Evolutionary conservation across 83 land plant genomes (phyloP).

Genomic region (Picea abies): DNA sequence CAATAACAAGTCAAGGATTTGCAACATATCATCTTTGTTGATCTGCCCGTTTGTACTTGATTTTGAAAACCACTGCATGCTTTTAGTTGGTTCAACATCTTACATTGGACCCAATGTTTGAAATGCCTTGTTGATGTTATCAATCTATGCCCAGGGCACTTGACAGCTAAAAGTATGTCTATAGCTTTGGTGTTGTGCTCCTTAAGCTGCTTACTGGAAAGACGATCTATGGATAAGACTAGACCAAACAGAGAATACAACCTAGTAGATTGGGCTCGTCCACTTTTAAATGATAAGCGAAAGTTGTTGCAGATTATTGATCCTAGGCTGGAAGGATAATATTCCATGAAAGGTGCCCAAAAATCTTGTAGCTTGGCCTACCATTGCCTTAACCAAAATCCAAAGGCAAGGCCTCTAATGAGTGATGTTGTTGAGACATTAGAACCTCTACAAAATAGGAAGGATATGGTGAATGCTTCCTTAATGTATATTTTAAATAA

Average conservation of each 20-base stretch:
- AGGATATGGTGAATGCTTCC: conserved; percentile 47
- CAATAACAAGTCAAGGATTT: neutral
- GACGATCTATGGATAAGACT: conserved; percentile 65
- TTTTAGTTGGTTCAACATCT: neutral
- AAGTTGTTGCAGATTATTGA: conserved; percentile 61
- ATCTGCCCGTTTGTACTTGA: neutral
- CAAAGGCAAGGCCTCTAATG: conserved; percentile 85
- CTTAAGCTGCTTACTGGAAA: conserved; percentile 67
- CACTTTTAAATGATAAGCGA: conserved; percentile 62
- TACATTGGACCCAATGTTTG: neutral
- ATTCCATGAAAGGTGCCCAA: conserved; percentile 65
- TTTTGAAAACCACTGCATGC: neutral
- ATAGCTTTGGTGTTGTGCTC: conserved; percentile 77
- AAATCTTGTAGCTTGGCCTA: conserved; percentile 73
- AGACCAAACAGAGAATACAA: conserved; percentile 67
- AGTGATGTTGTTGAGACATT: conserved; percentile 83
- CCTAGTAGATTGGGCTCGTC: conserved; percentile 64
- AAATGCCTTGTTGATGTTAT: neutral
- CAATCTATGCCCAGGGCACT: conserved; percentile 40
- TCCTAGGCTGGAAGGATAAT: conserved; percentile 45
- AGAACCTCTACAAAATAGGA: conserved; percentile 59
- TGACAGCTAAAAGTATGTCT: conserved; percentile 72
- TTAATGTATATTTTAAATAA: conserved; percentile 10
- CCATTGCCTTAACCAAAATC: conserved; percentile 75
- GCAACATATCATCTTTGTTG: neutral